Evolutionary conservation across 225 moss, liverwort and hornwort species (phyloP).

Genomic region (Bryum argenteum): DNA sequence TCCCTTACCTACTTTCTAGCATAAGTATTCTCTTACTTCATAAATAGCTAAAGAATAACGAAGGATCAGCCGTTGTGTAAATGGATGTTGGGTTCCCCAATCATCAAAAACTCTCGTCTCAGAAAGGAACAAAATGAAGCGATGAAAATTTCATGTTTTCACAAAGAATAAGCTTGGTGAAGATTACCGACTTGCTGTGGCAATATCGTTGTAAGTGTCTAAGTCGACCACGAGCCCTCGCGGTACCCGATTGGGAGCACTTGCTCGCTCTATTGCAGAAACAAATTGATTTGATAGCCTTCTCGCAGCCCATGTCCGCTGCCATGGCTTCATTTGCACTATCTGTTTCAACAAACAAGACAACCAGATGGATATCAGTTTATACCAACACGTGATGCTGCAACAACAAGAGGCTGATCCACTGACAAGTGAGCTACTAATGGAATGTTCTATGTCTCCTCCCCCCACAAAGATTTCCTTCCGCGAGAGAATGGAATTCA

Average conservation of each 20-base stretch:
- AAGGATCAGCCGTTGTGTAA: slow-evolving; percentile 33
- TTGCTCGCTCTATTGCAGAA: slow-evolving; percentile 85
- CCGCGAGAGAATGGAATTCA: background rate
- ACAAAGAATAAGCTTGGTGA: no score
- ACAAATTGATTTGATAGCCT: slow-evolving; percentile 76
- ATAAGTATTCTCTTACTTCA: slow-evolving; percentile 1
- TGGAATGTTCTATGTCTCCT: background rate
- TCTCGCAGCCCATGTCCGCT: slow-evolving; percentile 91
- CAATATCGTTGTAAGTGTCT: slow-evolving; percentile 36
- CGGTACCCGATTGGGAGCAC: slow-evolving; percentile 65
- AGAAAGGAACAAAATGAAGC: background rate
- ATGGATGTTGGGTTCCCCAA: slow-evolving; percentile 51
- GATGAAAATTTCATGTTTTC: no score
- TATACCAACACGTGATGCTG: background rate
- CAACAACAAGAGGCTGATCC: background rate
- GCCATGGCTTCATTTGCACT: slow-evolving; percentile 96
- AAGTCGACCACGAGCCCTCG: slow-evolving; percentile 74
- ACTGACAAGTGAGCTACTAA: background rate
- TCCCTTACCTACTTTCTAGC: slow-evolving; percentile 10
- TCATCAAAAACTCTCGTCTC: slow-evolving; percentile 35
- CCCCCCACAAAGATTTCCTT: background rate
- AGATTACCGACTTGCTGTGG: slow-evolving; percentile 25
- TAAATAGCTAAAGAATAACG: background rate
- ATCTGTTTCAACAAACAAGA: slow-evolving; percentile 54
- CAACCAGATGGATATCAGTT: slow-evolving; percentile 15